Percentiles rank a stretch among this genome's conserved stretches.
Evolutionary conservation across 2,329 filamentous ascomycete species (phyloP).

Genomic region (Penicillium verrucosum): DNA sequence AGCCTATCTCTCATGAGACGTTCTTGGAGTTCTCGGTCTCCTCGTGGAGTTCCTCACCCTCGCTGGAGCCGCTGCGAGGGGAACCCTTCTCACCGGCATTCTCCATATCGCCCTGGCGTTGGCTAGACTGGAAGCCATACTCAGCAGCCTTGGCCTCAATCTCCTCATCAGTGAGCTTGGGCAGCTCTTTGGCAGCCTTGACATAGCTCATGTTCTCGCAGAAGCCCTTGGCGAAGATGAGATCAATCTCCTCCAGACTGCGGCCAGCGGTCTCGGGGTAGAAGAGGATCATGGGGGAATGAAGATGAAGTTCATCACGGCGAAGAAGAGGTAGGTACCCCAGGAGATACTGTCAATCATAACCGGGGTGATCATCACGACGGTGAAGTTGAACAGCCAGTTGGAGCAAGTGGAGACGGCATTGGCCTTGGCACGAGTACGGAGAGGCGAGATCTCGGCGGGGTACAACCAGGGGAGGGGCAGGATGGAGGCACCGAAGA

Average conservation of each 20-base stretch:
- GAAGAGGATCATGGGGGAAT: constrained; percentile 55
- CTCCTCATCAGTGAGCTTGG: constrained; percentile 35
- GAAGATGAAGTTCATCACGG: constrained; percentile 43
- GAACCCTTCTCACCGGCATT: constrained; percentile 25
- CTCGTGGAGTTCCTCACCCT: constrained; percentile 14
- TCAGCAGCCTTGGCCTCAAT: constrained; percentile 34
- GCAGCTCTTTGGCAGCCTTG: constrained; percentile 31
- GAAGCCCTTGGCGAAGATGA: constrained; percentile 46
- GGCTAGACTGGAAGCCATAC: constrained; percentile 25
- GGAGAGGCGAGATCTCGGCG: constrained; percentile 54
- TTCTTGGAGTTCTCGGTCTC: background rate
- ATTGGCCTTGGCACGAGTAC: constrained; percentile 56
- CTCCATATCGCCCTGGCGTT: constrained; percentile 11
- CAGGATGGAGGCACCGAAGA: constrained; percentile 64
- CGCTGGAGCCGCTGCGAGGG: constrained; percentile 8
- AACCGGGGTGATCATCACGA: constrained; percentile 50
- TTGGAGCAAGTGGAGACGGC: constrained; percentile 54
- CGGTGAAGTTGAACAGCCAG: constrained; percentile 57
- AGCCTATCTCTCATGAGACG: background rate
- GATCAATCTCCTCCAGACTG: constrained; percentile 45
- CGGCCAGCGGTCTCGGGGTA: constrained; percentile 51
- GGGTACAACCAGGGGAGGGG: constrained; percentile 59
- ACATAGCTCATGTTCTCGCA: constrained; percentile 43
- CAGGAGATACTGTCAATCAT: constrained; percentile 41
- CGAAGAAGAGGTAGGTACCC: constrained; percentile 47